Conservation (phyloP, 2,329 filamentous ascomycete genomes). For the Paramyrothecium sp. region DNA sequence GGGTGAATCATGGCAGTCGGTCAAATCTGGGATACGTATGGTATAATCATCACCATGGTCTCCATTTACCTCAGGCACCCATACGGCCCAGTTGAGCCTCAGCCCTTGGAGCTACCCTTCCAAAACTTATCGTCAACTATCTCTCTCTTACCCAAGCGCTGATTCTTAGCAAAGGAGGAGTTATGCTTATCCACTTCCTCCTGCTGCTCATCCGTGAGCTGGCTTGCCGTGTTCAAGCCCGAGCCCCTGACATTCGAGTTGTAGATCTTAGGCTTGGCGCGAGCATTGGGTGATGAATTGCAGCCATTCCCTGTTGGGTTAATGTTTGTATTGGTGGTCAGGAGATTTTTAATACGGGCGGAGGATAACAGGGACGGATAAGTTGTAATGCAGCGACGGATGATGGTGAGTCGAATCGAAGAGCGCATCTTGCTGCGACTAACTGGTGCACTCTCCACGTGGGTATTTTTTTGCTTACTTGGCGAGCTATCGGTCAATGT, state of each 20-base stretch:
- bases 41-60: background rate
- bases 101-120: background rate
- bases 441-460: too few relatives aligned
- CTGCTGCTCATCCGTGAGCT: background rate
- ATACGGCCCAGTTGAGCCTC: background rate
- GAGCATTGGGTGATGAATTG: background rate
- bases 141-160: background rate
- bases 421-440: background rate
- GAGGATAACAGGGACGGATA: background rate
- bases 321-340: background rate
- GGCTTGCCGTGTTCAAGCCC: background rate
- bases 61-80: too few relatives aligned
- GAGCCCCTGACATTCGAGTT: background rate
- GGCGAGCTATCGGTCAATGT: too few relatives aligned
- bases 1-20: background rate
- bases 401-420: background rate
- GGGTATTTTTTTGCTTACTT: too few relatives aligned
- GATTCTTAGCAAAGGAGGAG: background rate
- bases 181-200: background rate
- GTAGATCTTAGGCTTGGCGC: background rate
- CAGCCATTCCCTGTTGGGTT: background rate
- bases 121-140: background rate
- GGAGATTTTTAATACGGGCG: background rate
- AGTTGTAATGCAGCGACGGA: background rate
- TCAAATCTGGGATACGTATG: background rate